Conservation (phyloP, 768 basidiomycete genomes). For the Amanita inopinata region DNA sequence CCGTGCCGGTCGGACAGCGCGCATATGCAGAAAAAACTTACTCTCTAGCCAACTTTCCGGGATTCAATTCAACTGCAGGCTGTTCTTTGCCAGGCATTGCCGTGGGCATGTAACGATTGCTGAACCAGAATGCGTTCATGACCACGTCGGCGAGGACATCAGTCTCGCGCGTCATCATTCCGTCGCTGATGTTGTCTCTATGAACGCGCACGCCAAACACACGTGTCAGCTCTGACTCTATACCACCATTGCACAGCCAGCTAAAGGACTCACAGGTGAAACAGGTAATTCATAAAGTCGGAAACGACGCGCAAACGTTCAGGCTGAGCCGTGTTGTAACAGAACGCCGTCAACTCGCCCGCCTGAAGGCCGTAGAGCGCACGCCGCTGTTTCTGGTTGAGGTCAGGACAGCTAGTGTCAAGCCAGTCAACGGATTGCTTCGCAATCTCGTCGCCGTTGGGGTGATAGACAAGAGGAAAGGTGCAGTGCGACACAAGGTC, state of each 20-base stretch:
- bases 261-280: constrained; percentile 34
- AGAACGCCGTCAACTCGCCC: constrained; percentile 56
- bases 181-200: constrained; percentile 70
- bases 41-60: constrained; percentile 63
- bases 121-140: constrained; percentile 61
- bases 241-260: constrained; percentile 10
- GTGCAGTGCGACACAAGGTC: constrained; percentile 45
- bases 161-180: constrained; percentile 60
- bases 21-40: constrained; percentile 25
- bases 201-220: constrained; percentile 10
- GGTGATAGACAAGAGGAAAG: constrained; percentile 35
- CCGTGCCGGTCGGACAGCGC: neutral
- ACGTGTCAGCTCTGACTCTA: constrained; percentile 11
- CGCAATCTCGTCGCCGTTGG: constrained; percentile 35
- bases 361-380: constrained; percentile 52
- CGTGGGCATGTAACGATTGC: constrained; percentile 40
- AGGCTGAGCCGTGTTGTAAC: constrained; percentile 46
- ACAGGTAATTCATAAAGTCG: constrained; percentile 59
- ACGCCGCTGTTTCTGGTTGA: constrained; percentile 31
- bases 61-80: constrained; percentile 33
- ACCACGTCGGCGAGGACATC: constrained; percentile 50
- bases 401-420: constrained; percentile 34
- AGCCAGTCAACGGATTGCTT: constrained; percentile 41
- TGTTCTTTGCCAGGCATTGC: constrained; percentile 27
- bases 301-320: constrained; percentile 54